Conservation (phyloP, 2,329 filamentous ascomycete species). For the Fonsecaea erecta region DNA sequence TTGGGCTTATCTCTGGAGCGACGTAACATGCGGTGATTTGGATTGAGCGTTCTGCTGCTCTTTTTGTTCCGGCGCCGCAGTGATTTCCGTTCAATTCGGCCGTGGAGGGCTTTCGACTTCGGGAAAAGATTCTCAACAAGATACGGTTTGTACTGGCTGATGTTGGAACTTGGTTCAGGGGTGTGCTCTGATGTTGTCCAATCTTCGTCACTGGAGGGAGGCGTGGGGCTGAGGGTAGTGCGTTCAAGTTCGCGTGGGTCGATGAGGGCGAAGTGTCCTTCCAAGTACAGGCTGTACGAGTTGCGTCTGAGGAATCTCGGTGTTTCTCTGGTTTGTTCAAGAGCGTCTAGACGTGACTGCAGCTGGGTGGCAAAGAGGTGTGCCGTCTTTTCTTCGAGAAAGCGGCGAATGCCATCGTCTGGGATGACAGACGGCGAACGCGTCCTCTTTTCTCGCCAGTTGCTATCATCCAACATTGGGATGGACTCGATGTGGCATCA, state of each 20-base stretch:
- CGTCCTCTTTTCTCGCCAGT: slow-evolving; percentile 15
- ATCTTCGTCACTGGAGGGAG: slow-evolving; percentile 20
- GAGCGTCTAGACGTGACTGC: slow-evolving; percentile 16
- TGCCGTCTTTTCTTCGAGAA: slow-evolving; percentile 17
- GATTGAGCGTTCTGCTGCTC: slow-evolving; percentile 7
- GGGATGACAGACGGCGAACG: slow-evolving; percentile 21
- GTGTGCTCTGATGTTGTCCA: slow-evolving; percentile 20
- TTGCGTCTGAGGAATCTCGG: slow-evolving; percentile 26
- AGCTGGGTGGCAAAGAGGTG: slow-evolving; percentile 23
- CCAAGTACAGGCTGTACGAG: slow-evolving; percentile 19
- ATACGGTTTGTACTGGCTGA: slow-evolving; percentile 8
- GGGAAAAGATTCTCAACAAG: neutral
- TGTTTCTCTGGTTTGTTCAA: slow-evolving; percentile 20
- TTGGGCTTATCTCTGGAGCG: slow-evolving; percentile 12
- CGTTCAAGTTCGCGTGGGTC: slow-evolving; percentile 23
- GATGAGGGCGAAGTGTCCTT: slow-evolving; percentile 22
- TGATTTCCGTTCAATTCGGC: slow-evolving; percentile 14
- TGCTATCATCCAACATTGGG: slow-evolving; percentile 6
- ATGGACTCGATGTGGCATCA: neutral
- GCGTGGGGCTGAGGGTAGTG: slow-evolving; percentile 23
- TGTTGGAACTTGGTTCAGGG: slow-evolving; percentile 10
- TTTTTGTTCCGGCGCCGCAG: slow-evolving; percentile 13
- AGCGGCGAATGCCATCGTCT: slow-evolving; percentile 18
- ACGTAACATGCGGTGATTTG: slow-evolving; percentile 20
- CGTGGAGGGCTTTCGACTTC: neutral